Conservation (phyloP, 2,329 filamentous ascomycete species). For the Juglanconis juglandina region DNA sequence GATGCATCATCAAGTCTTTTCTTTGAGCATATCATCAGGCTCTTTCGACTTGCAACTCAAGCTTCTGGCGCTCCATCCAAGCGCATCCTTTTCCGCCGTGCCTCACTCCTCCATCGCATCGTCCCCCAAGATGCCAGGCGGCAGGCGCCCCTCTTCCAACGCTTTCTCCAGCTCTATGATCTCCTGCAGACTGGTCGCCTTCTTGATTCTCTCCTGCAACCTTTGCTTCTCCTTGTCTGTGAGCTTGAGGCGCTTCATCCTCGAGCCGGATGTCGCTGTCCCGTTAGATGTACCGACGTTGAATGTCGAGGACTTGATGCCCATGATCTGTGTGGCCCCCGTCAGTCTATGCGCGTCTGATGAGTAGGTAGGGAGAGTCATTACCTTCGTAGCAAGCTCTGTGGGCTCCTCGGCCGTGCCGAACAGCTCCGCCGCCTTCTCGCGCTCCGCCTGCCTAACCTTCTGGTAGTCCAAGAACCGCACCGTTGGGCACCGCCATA, state of each 20-base stretch:
- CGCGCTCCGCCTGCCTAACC: constrained; percentile 81
- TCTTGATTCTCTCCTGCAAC: constrained; percentile 81
- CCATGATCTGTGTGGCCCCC: constrained; percentile 62
- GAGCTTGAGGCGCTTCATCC: constrained; percentile 75
- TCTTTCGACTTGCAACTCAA: background rate
- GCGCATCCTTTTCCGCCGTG: background rate
- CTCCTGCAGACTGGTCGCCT: constrained; percentile 84
- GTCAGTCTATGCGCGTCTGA: constrained; percentile 11
- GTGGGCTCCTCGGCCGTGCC: constrained; percentile 76
- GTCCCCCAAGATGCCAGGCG: constrained; percentile 57
- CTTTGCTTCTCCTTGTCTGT: constrained; percentile 85
- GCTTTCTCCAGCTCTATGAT: constrained; percentile 89
- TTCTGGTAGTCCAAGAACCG: constrained; percentile 91
- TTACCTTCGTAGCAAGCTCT: constrained; percentile 69
- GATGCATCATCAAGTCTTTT: background rate
- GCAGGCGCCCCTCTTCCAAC: constrained; percentile 82
- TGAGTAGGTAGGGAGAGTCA: background rate
- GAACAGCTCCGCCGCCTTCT: constrained; percentile 75
- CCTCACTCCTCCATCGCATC: constrained; percentile 62
- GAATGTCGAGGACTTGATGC: constrained; percentile 75
- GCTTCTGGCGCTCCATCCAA: background rate
- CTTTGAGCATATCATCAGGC: background rate
- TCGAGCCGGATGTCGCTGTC: constrained; percentile 44
- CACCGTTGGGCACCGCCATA: constrained; percentile 80
- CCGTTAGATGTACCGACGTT: constrained; percentile 50